Conservation (phyloP, 2,329 filamentous ascomycete genomes). For the Blumeria hordei region DNA sequence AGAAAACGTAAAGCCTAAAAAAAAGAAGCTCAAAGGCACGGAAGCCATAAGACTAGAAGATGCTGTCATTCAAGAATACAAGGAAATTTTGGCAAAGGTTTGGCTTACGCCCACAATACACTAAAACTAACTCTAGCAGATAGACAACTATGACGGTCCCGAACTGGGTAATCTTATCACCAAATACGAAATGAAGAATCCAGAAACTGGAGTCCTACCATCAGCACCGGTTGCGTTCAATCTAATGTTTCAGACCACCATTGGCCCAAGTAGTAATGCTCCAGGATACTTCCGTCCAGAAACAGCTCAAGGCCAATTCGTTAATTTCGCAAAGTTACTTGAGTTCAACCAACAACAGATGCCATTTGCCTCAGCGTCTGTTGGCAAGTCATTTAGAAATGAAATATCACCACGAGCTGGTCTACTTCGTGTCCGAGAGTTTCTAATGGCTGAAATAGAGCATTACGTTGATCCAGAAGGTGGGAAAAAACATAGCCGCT, state of each 20-base stretch:
- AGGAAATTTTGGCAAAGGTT: slow-evolving; percentile 59
- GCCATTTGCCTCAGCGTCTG: slow-evolving; percentile 91
- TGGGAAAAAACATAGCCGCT: slow-evolving; percentile 83
- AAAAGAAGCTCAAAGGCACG: slow-evolving; percentile 63
- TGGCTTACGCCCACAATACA: background rate
- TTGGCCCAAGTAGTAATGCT: slow-evolving; percentile 74
- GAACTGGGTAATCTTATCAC: slow-evolving; percentile 71
- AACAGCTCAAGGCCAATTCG: slow-evolving; percentile 91
- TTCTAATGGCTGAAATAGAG: slow-evolving; percentile 97
- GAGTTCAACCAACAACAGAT: slow-evolving; percentile 90
- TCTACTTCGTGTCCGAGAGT: slow-evolving; percentile 82
- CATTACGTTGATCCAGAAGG: slow-evolving; percentile 89
- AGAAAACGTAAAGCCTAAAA: slow-evolving; percentile 47
- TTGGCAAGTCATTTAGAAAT: slow-evolving; percentile 95
- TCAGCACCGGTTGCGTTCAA: slow-evolving; percentile 78
- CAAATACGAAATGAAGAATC: slow-evolving; percentile 81
- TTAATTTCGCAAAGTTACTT: slow-evolving; percentile 88
- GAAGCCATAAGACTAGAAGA: slow-evolving; percentile 74
- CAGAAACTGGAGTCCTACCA: slow-evolving; percentile 51
- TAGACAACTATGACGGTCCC: slow-evolving; percentile 82
- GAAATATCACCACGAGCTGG: slow-evolving; percentile 88
- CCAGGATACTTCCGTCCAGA: slow-evolving; percentile 76
- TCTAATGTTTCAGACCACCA: slow-evolving; percentile 93
- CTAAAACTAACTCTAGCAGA: slow-evolving; percentile 20
- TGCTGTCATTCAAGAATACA: slow-evolving; percentile 65